Evolutionary conservation across 306 rosid species (phyloP), one percentile per base, ranked within the genome.

Genomic region (Calophaca sinica): DNA sequence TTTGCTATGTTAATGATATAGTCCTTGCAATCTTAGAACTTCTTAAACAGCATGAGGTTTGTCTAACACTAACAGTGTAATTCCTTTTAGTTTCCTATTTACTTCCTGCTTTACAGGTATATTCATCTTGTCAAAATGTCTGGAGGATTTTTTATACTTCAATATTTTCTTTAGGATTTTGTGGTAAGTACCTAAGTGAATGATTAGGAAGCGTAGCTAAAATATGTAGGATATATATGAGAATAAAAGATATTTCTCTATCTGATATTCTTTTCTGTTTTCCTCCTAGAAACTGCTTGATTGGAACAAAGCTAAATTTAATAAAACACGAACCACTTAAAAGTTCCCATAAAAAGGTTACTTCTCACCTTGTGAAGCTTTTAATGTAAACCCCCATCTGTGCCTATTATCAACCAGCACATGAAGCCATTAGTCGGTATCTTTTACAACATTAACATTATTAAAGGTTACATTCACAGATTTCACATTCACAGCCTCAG

Each of bases 1-100:
- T 91, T 83, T 91, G 97, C 81, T 91, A 91, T 79, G 94, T 91
- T 71, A 91, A 91, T 74, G 96, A 91, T 66, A 91, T 91, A 54
- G 97, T 91, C 76, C 81, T 91, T 2, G 93, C 93, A 14, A 91
- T 91, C 76, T 79, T 91, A 85, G 97, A 91, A 82, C 97, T 91
- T 58, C 97, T 91, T 63, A 91, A 91, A 78, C 87, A 86, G 20
- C 88, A 89, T 12, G 91, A 91, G 97, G 97, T 91, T 84, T 45
- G 87, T 73, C 26, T 20, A 20, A 20, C 26, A 20, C 41, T 72
- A 55, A 28, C 41, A 2, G 28, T 9, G 4, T 3, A 4, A 77
- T 55, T 71, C 52, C 32, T 50, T 39, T 59, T 49, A 50, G 31
- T 60, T 75, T 62, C 52, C 42, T 6, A 58, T 69, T 6, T 8